Percentiles rank a stretch among this genome's conserved stretches.
Evolutionary conservation across 306 rosid genomes (phyloP).

Genomic region (Neltuma alba): DNA sequence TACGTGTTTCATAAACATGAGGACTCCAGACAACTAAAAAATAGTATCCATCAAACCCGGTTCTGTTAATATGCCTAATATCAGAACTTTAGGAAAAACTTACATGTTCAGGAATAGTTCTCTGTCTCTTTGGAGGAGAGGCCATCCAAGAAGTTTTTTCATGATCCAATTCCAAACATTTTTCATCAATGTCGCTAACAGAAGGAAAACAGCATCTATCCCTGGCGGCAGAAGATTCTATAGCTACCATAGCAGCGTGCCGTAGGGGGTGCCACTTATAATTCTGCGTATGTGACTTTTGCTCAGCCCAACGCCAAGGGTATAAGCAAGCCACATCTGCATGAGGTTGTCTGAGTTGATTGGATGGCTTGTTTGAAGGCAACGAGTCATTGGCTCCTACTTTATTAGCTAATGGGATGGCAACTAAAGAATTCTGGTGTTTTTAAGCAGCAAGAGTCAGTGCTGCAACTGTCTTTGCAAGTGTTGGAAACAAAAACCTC

Average conservation of each 20-base stretch:
- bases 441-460: constrained; percentile 34
- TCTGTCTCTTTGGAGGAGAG: constrained; percentile 74
- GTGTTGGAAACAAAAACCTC: constrained; percentile 52
- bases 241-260: constrained; percentile 86
- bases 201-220: constrained; percentile 65
- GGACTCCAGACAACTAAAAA: not conserved
- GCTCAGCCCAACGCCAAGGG: constrained; percentile 77
- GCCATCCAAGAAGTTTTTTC: constrained; percentile 36
- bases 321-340: constrained; percentile 56
- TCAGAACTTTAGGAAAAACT: constrained; percentile 35
- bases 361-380: constrained; percentile 35
- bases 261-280: constrained; percentile 72
- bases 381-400: constrained; percentile 32
- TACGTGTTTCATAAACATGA: not conserved
- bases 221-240: constrained; percentile 88
- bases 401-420: constrained; percentile 36
- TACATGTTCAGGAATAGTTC: constrained; percentile 51
- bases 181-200: constrained; percentile 38
- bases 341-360: constrained; percentile 36
- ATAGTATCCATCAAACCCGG: constrained; percentile 2
- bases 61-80: not conserved
- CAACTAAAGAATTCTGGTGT: constrained; percentile 36
- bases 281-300: constrained; percentile 40
- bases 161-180: constrained; percentile 42
- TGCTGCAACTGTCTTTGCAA: constrained; percentile 33